These are phyloP conservation scores for Pythium pyrilobum DNA, from an alignment of 352 stramenopile species.

Conservation along the genomic window DNA sequence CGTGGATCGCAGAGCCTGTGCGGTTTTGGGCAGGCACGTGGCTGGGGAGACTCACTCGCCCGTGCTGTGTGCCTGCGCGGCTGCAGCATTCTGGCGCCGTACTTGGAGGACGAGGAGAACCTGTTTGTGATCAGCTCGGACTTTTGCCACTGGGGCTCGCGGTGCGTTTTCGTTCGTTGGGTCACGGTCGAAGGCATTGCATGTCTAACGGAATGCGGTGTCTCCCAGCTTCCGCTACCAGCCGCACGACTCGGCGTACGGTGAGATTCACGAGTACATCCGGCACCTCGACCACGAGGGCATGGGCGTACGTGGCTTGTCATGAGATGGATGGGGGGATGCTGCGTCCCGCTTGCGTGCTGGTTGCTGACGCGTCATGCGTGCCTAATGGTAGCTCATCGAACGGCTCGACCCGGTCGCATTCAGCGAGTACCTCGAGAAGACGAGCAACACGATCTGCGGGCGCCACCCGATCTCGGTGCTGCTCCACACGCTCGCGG, in stretches of 20 bases:
- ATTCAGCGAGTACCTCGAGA: conserved; percentile 93
- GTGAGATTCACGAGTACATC: conserved; percentile 94
- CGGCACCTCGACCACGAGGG: conserved; percentile 91
- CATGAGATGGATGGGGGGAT: no score
- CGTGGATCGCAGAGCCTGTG: neutral
- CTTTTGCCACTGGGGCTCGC: conserved; percentile 96
- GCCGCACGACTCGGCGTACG: conserved; percentile 73
- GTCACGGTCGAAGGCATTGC: no score
- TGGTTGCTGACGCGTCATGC: neutral
- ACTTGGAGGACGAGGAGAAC: conserved; percentile 90
- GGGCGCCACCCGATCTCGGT: conserved; percentile 93
- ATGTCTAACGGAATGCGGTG: no score
- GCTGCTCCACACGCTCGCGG: conserved; percentile 56
- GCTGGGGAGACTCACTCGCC: neutral
- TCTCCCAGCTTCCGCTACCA: conserved; percentile 86
- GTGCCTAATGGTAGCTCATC: conserved; percentile 62
- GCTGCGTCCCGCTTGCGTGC: neutral
- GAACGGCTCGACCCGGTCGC: conserved; percentile 85
- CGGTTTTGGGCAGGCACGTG: neutral
- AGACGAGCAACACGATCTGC: conserved; percentile 97
- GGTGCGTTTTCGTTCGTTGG: no score
- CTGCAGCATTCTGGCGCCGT: conserved; percentile 84
- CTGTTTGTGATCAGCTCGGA: conserved; percentile 96
- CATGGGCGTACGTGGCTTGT: conserved; percentile 47
- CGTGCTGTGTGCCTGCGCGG: neutral